Evolutionary conservation across 1,284 basidiomycete species (phyloP).

Genomic region (Golubevia sp.): DNA sequence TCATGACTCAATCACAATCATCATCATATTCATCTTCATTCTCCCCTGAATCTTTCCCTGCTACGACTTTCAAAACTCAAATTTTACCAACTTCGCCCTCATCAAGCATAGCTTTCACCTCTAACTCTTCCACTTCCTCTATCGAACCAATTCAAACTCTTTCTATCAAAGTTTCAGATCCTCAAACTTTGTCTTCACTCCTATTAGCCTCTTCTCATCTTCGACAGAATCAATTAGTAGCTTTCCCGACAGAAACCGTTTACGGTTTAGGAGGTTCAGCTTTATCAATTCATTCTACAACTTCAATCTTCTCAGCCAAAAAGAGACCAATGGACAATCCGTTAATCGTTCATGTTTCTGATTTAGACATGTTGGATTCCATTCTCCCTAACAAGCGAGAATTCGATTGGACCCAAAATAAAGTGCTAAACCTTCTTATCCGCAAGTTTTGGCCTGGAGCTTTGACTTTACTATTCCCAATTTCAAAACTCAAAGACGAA

Average conservation of each 20-base stretch:
- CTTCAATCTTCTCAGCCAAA: slow-evolving; percentile 88
- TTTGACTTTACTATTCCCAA: slow-evolving; percentile 86
- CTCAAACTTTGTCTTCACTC: slow-evolving; percentile 29
- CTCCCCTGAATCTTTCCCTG: slow-evolving; percentile 10
- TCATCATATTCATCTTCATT: no score
- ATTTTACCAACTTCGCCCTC: slow-evolving; percentile 22
- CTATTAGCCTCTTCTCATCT: slow-evolving; percentile 48
- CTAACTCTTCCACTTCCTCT: background rate
- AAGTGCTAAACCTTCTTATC: slow-evolving; percentile 63
- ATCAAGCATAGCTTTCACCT: slow-evolving; percentile 19
- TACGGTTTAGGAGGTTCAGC: slow-evolving; percentile 93
- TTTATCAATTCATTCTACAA: slow-evolving; percentile 65
- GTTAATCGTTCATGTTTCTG: slow-evolving; percentile 94
- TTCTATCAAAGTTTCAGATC: slow-evolving; percentile 15
- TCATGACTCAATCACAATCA: no score
- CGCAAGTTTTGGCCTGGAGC: slow-evolving; percentile 92
- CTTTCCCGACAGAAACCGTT: slow-evolving; percentile 96
- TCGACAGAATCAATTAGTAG: slow-evolving; percentile 66
- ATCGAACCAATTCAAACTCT: slow-evolving; percentile 16
- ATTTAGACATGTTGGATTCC: slow-evolving; percentile 70
- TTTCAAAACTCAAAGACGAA: slow-evolving; percentile 6
- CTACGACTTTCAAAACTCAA: slow-evolving; percentile 24
- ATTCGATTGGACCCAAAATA: background rate
- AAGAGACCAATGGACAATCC: slow-evolving; percentile 94
- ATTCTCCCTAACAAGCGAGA: background rate